Percentiles rank a stretch among this genome's conserved stretches.
Evolutionary conservation across 2,329 filamentous ascomycete genomes (phyloP).

Genomic region (Domatiomyces catenatus): DNA sequence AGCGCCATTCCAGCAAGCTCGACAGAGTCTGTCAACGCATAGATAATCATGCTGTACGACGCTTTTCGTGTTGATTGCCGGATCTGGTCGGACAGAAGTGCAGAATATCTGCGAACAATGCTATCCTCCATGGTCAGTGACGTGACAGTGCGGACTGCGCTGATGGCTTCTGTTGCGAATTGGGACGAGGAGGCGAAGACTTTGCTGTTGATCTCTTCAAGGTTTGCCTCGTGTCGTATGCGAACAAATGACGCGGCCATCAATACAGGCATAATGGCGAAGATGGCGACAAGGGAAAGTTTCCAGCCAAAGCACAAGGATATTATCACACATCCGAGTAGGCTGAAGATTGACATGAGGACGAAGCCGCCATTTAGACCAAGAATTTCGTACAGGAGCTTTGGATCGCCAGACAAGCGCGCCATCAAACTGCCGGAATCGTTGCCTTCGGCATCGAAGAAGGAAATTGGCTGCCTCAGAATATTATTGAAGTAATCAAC

Average conservation of each 20-base stretch:
- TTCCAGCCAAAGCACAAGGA: conserved; percentile 65
- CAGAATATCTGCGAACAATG: conserved; percentile 47
- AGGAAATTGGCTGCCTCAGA: conserved; percentile 28
- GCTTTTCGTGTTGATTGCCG: conserved; percentile 45
- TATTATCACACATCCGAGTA: conserved; percentile 50
- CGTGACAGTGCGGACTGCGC: conserved; percentile 57
- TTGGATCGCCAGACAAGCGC: conserved; percentile 34
- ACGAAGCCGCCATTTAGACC: conserved; percentile 55
- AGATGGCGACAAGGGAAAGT: conserved; percentile 51
- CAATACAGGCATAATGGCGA: conserved; percentile 40
- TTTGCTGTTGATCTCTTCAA: conserved; percentile 11
- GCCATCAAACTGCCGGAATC: conserved; percentile 34
- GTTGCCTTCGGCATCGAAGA: conserved; percentile 32
- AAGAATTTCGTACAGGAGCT: conserved; percentile 36
- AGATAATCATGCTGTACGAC: conserved; percentile 47
- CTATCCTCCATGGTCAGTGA: conserved; percentile 54
- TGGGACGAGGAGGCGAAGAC: conserved; percentile 47
- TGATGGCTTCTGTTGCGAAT: conserved; percentile 59
- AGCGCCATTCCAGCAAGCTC: conserved; percentile 48
- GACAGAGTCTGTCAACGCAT: conserved; percentile 54
- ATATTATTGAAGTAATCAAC: conserved; percentile 33
- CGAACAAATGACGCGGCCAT: conserved; percentile 32
- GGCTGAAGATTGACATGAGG: conserved; percentile 51
- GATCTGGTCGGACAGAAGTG: conserved; percentile 45
- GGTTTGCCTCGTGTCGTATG: conserved; percentile 11